Evolutionary conservation across 2,329 filamentous ascomycete species (phyloP).

Genomic region (Ilyonectria mors-panacis): DNA sequence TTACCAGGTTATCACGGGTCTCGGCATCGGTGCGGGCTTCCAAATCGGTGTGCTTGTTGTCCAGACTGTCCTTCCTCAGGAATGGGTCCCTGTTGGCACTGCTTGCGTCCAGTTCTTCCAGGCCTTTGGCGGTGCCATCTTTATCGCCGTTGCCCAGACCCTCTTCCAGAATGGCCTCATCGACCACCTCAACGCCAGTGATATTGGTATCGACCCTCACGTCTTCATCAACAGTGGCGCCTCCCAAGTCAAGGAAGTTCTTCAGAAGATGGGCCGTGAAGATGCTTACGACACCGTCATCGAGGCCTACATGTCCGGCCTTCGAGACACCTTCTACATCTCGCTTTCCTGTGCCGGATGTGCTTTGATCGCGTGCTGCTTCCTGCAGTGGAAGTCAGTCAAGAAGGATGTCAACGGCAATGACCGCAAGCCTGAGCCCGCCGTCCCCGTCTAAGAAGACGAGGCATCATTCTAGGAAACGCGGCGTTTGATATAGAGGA

Average conservation of each 20-base stretch:
- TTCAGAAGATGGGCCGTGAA: slow-evolving; percentile 58
- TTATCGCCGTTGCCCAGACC: slow-evolving; percentile 76
- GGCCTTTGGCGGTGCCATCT: slow-evolving; percentile 75
- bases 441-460: slow-evolving; percentile 41
- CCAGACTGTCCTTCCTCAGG: slow-evolving; percentile 65
- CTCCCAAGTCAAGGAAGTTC: slow-evolving; percentile 62
- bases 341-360: slow-evolving; percentile 62
- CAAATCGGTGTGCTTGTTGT: slow-evolving; percentile 65
- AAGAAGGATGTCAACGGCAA: slow-evolving; percentile 57
- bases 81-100: slow-evolving; percentile 66
- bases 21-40: slow-evolving; percentile 66
- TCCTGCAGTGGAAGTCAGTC: slow-evolving; percentile 68
- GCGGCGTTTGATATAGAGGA: slow-evolving; percentile 44
- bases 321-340: slow-evolving; percentile 68
- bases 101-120: slow-evolving; percentile 74
- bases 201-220: slow-evolving; percentile 61
- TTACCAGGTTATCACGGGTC: slow-evolving; percentile 69
- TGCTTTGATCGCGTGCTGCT: slow-evolving; percentile 61
- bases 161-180: slow-evolving; percentile 77
- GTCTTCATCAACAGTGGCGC: slow-evolving; percentile 69
- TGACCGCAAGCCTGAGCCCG: slow-evolving; percentile 47
- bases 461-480: slow-evolving; percentile 19
- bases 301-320: slow-evolving; percentile 63
- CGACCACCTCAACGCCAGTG: slow-evolving; percentile 61
- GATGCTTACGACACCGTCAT: slow-evolving; percentile 61